A percentile compares a stretch with the other conserved stretches of the same genome.
Conservation (phyloP, 768 basidiomycete species). For the Phallus indusiatus region DNA sequence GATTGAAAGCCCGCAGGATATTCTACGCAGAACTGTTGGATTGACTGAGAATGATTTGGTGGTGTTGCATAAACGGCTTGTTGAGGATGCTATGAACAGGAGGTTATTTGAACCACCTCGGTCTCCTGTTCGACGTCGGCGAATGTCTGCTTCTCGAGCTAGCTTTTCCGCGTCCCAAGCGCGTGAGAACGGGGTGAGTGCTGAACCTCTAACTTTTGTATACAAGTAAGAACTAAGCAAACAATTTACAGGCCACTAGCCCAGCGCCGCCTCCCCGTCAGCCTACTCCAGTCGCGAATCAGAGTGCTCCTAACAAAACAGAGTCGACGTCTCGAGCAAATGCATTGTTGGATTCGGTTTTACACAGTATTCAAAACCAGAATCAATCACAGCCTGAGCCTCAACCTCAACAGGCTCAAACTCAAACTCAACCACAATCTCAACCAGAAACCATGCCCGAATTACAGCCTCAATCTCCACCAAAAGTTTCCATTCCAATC, state of each 20-base stretch:
- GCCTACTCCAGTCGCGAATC: background rate
- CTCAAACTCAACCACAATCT: background rate
- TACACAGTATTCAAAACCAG: conserved; percentile 40
- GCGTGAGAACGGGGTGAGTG: conserved; percentile 32
- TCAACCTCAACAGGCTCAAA: background rate
- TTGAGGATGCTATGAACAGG: conserved; percentile 52
- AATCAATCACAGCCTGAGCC: background rate
- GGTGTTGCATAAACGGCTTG: conserved; percentile 66
- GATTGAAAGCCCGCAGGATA: conserved; percentile 49
- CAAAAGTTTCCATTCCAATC: too few relatives aligned
- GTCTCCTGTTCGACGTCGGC: conserved; percentile 56
- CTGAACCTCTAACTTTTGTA: background rate
- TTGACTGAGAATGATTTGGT: conserved; percentile 61
- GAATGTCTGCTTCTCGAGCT: conserved; percentile 77
- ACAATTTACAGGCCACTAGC: conserved; percentile 41
- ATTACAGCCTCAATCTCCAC: too few relatives aligned
- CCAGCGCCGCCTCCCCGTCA: conserved; percentile 34
- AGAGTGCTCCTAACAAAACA: background rate
- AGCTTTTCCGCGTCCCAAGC: conserved; percentile 33
- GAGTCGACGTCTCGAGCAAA: conserved; percentile 36
- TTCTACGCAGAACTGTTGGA: conserved; percentile 56
- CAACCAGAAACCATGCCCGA: background rate
- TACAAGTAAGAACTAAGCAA: background rate
- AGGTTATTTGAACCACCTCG: conserved; percentile 52
- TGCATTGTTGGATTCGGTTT: conserved; percentile 56